Conservation (phyloP, 73 alveolate species). For the Breviolum minutum region DNA sequence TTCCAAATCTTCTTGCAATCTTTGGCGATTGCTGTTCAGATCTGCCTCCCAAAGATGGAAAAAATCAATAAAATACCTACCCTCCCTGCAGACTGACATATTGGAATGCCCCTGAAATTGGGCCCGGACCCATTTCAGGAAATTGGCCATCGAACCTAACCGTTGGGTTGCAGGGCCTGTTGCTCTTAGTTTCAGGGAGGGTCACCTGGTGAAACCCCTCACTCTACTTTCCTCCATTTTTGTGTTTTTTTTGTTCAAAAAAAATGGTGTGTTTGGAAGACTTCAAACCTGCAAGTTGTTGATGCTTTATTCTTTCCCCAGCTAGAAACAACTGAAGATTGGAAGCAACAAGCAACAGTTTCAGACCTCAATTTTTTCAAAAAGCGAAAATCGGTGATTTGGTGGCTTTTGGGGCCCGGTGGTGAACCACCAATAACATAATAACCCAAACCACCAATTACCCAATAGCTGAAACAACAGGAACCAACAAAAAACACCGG, state of each 20-base stretch:
- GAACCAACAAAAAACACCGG: too few species aligned
- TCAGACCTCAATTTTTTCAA: neutral
- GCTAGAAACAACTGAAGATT: neutral
- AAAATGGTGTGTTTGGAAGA: neutral
- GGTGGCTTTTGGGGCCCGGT: too few species aligned
- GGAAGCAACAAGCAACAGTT: neutral
- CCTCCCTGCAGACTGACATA: too few species aligned
- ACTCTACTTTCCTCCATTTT: neutral
- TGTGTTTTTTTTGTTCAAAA: neutral
- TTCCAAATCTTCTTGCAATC: constrained; percentile 30
- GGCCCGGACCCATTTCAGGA: too few species aligned
- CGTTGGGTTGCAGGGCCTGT: too few species aligned
- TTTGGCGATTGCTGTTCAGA: neutral
- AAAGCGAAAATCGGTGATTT: neutral
- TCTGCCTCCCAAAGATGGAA: constrained; percentile 19
- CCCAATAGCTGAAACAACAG: too few species aligned
- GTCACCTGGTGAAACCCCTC: too few species aligned
- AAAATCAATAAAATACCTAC: neutral
- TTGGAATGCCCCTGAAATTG: too few species aligned
- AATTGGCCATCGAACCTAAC: too few species aligned
- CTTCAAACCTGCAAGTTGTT: neutral
- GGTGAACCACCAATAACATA: too few species aligned
- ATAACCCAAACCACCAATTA: too few species aligned
- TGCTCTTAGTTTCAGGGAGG: too few species aligned
- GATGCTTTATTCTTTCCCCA: neutral